Evolutionary conservation across 495 filamentous ascomycete genomes (phyloP).

Genomic region (Tetracladium marchalianum): DNA sequence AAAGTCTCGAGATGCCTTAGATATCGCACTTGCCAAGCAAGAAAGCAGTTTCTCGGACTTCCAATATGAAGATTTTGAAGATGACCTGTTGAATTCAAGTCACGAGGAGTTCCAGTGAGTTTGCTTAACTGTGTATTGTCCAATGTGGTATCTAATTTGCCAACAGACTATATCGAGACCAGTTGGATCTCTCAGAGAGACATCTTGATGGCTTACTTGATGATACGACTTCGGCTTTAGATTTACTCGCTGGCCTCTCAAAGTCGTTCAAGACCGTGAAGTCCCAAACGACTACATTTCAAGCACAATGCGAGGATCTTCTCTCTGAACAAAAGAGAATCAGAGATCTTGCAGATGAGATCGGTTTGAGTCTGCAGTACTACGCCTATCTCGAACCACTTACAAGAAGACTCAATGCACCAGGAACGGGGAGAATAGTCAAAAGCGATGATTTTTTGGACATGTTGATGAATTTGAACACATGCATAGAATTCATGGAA

Average conservation of each 20-base stretch:
- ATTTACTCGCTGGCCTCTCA: conserved; percentile 64
- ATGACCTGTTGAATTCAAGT: conserved; percentile 64
- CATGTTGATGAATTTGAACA: conserved; percentile 74
- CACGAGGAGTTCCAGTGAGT: conserved; percentile 77
- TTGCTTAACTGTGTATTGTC: not conserved
- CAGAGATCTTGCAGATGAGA: conserved; percentile 63
- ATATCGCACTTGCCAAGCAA: not conserved
- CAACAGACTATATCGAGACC: conserved; percentile 60
- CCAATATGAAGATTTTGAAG: conserved; percentile 48
- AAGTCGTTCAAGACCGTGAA: conserved; percentile 80
- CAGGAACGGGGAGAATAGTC: conserved; percentile 74
- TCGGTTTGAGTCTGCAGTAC: conserved; percentile 79
- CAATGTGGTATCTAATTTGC: not conserved
- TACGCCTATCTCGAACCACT: conserved; percentile 88
- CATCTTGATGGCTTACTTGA: conserved; percentile 74
- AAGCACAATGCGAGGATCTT: conserved; percentile 81
- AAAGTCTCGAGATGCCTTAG: conserved; percentile 30
- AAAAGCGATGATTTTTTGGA: conserved; percentile 73
- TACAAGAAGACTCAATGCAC: conserved; percentile 82
- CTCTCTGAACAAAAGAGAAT: conserved; percentile 69
- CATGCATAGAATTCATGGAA: conserved; percentile 84
- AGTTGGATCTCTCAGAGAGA: conserved; percentile 66
- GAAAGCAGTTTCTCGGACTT: not conserved
- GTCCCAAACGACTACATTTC: conserved; percentile 80
- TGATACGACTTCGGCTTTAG: conserved; percentile 62